These are phyloP conservation scores for Boletus barrowsii DNA, from an alignment of 768 basidiomycete species.

Conservation along the genomic window DNA sequence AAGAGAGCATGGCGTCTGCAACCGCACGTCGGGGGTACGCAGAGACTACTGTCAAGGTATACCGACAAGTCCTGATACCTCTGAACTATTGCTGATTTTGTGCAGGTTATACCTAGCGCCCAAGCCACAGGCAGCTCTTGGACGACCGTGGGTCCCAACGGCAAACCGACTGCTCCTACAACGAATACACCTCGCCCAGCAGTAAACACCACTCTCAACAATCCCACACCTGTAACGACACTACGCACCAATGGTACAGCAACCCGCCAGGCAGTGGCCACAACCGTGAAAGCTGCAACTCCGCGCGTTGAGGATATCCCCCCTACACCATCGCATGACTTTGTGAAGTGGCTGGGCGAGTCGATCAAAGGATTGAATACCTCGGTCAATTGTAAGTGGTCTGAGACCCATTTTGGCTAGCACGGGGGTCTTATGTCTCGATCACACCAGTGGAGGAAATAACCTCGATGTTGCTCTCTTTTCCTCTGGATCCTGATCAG, in stretches of 20 bases:
- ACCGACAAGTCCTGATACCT: constrained; percentile 5
- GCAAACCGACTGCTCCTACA: constrained; percentile 47
- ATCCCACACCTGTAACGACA: constrained; percentile 29
- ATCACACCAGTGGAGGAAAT: constrained; percentile 82
- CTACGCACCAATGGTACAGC: constrained; percentile 39
- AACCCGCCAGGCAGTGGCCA: constrained; percentile 36
- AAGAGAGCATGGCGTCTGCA: constrained; percentile 56
- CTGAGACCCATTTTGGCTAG: neutral
- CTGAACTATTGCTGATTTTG: constrained; percentile 1
- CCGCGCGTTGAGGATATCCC: constrained; percentile 59
- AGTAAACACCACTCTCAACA: constrained; percentile 28
- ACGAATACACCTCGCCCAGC: constrained; percentile 35
- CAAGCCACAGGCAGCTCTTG: constrained; percentile 57
- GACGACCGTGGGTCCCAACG: constrained; percentile 83
- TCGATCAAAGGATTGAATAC: constrained; percentile 71
- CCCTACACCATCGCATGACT: constrained; percentile 77
- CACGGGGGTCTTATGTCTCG: constrained; percentile 16
- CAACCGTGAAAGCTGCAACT: constrained; percentile 29
- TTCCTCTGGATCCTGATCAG: constrained; percentile 85
- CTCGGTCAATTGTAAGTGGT: constrained; percentile 50
- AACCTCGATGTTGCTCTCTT: constrained; percentile 90
- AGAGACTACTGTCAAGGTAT: constrained; percentile 73
- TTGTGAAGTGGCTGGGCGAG: constrained; percentile 87
- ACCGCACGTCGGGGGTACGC: constrained; percentile 72
- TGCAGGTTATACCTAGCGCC: constrained; percentile 31